phyloP scores from a whole-genome alignment of 106 monocot genomes.

The Allium sativum region DNA sequence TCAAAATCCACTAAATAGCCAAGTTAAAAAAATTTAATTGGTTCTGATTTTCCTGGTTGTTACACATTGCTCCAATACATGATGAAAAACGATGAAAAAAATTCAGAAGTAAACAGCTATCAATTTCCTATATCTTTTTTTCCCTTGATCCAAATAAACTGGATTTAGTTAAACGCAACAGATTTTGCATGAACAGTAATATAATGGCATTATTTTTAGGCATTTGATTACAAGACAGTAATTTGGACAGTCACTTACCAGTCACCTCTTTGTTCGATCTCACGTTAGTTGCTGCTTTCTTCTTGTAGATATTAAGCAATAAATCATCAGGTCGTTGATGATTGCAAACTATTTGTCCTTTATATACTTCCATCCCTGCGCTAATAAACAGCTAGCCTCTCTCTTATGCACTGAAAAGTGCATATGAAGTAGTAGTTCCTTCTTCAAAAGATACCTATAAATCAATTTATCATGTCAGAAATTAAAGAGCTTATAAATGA shows the following conservation, averaged over 20 bases:
- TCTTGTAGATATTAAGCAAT: constrained; percentile 93
- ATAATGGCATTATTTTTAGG: too few species aligned
- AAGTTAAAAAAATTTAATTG: too few species aligned
- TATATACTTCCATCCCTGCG: constrained; percentile 81
- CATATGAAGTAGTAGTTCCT: constrained; percentile 89
- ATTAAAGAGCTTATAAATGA: neutral
- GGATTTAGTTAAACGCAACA: neutral
- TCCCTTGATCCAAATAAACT: too few species aligned
- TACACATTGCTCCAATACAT: too few species aligned
- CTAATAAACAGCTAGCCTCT: constrained; percentile 80
- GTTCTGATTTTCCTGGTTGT: too few species aligned
- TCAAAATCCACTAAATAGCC: too few species aligned
- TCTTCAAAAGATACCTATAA: constrained; percentile 86
- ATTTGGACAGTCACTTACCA: constrained; percentile 25
- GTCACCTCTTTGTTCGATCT: constrained; percentile 94
- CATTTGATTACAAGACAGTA: too few species aligned
- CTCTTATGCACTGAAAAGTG: constrained; percentile 84
- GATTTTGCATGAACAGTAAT: neutral
- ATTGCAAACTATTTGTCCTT: constrained; percentile 91
- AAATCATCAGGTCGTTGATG: constrained; percentile 96
- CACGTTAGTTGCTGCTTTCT: constrained; percentile 95
- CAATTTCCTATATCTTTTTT: too few species aligned
- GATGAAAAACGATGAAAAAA: too few species aligned
- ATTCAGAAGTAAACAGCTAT: too few species aligned
- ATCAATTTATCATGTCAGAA: constrained; percentile 8